A percentile compares a stretch with the other conserved stretches of the same genome.
Evolutionary conservation across 2,329 filamentous ascomycete genomes (phyloP).

Genomic region (Verticillium alfalfae): DNA sequence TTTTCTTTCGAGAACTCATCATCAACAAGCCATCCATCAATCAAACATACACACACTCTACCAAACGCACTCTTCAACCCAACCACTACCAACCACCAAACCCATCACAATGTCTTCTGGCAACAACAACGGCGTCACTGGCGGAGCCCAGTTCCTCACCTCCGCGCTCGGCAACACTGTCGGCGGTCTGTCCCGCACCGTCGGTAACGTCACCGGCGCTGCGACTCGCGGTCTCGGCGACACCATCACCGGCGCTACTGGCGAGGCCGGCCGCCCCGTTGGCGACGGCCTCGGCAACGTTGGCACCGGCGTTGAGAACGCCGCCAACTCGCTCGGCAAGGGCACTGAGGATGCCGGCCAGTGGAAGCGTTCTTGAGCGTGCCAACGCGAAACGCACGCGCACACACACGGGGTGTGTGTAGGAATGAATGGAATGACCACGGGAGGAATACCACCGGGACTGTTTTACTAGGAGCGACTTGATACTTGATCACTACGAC

Average conservation of each 20-base stretch:
- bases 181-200: constrained; percentile 32
- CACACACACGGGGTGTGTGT: no score
- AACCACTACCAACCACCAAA: not conserved
- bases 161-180: constrained; percentile 32
- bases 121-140: constrained; percentile 18
- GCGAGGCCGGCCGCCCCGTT: constrained; percentile 46
- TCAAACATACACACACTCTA: not conserved
- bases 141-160: constrained; percentile 31
- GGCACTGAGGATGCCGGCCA: constrained; percentile 54
- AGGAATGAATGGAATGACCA: not conserved
- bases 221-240: constrained; percentile 52
- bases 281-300: constrained; percentile 49
- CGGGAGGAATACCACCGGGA: not conserved
- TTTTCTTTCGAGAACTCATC: not conserved
- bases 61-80: not conserved
- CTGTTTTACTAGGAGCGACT: constrained; percentile 5
- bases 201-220: constrained; percentile 39
- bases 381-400: no score
- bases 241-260: constrained; percentile 48
- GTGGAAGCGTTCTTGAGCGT: constrained; percentile 36
- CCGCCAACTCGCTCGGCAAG: constrained; percentile 40
- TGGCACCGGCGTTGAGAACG: constrained; percentile 48
- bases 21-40: not conserved
- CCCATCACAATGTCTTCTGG: not conserved
- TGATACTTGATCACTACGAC: not conserved